Base-by-base conservation (phyloP, 805 yeast species). In the Cyberlindnera lachancei region DNA sequence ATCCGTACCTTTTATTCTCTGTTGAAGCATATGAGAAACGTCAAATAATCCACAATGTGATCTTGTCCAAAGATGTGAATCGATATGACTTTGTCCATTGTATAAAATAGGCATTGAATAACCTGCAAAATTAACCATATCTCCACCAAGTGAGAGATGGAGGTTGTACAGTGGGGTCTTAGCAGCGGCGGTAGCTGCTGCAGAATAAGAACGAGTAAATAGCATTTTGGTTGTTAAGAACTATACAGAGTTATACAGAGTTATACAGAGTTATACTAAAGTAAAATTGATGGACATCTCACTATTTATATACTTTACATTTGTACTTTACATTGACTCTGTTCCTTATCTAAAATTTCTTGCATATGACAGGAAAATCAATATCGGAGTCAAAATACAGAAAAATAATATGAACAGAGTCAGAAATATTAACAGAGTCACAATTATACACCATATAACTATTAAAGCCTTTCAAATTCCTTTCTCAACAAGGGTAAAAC, bases 21-120 rank as follows among this genome's bases (percentile, higher is more conserved):
- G 96, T 63, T 92, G 98, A 31, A 90, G 70, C 98, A 92, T 92
- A 59, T 92, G 98, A 34, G 95, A 84, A 31, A 92, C 98, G 55
- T 92, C 98, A 50, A 92, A 92, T 31, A 92, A 64, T 6, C 98
- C 98, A 23, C 88, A 87, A 40, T 83, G 73, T 15, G 64, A 51
- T 56, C 98, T 74, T 0, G 90, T 94, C 97, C 97, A 92, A 33
- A 80, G 72, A 62, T 92, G 98, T 1, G 96, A 87, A 40, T 87
- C 94, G 25, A 86, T 76, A 56, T 90, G 97, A 2, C 84, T 60
- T 59, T 84, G 95, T n/a, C 69, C 77, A 42, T 74, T 70, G 64
- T 88, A 92, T 19, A 86, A 59, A 8, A 92, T 87, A 2, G 98
- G 98, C 96, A 92, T 90, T 29, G 79, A 73, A 51, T 73, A 92